These are phyloP conservation scores for Nevesoporus exiguus DNA, from an alignment of 768 basidiomycete species.

Conservation along the genomic window DNA sequence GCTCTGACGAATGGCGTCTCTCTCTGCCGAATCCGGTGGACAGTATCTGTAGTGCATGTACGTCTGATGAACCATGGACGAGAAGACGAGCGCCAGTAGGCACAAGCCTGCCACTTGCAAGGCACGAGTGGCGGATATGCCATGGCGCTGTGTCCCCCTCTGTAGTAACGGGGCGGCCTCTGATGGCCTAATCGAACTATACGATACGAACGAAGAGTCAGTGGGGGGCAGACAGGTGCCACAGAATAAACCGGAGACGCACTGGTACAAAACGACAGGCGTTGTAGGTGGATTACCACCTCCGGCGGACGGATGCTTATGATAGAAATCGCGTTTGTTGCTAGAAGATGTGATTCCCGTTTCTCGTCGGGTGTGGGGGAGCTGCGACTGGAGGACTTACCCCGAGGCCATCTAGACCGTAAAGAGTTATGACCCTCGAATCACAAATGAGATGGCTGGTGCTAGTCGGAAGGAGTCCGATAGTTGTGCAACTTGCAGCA, in stretches of 20 bases:
- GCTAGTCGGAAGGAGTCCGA: too few species aligned
- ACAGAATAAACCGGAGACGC: too few species aligned
- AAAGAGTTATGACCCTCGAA: too few species aligned
- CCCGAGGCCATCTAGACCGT: too few species aligned
- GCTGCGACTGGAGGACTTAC: not conserved
- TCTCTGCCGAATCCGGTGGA: conserved; percentile 3
- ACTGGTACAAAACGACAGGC: not conserved
- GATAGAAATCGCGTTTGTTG: not conserved
- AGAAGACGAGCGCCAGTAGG: not conserved
- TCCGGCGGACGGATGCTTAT: too few species aligned
- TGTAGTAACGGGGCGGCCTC: conserved; percentile 3
- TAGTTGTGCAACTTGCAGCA: too few species aligned
- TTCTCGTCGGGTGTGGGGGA: not conserved
- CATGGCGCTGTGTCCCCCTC: too few species aligned
- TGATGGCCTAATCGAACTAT: not conserved
- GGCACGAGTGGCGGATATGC: not conserved
- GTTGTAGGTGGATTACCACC: not conserved
- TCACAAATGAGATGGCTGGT: too few species aligned
- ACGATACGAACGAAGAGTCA: not conserved
- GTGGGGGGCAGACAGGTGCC: not conserved
- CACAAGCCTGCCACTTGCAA: not conserved
- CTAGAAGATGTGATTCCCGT: not conserved
- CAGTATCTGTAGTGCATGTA: conserved; percentile 1
- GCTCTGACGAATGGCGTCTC: not conserved
- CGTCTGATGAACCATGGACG: not conserved